Evolutionary conservation across 306 rosid species (phyloP).

Genomic region (Nissolia schottii): DNA sequence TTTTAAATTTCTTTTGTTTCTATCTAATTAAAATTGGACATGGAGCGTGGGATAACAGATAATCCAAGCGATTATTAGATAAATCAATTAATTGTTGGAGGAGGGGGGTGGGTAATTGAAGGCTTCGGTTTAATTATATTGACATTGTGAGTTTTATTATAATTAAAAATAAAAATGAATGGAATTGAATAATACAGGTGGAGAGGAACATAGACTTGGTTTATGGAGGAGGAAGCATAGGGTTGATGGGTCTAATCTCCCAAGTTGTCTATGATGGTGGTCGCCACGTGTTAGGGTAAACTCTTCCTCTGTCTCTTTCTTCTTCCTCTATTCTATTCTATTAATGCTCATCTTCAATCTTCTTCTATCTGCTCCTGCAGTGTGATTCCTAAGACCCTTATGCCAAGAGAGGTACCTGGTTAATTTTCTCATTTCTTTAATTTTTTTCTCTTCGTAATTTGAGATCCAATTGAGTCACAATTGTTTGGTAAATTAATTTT

Average conservation of each 20-base stretch:
- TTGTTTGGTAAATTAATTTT: not conserved
- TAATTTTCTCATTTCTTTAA: not conserved
- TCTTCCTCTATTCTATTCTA: not conserved
- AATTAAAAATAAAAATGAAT: not conserved
- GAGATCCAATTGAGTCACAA: no score
- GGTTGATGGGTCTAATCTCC: slow-evolving; percentile 85
- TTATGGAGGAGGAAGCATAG: slow-evolving; percentile 98
- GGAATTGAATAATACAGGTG: no score
- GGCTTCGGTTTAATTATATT: not conserved
- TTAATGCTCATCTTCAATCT: not conserved
- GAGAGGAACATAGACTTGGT: slow-evolving; percentile 92
- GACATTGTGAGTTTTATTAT: not conserved
- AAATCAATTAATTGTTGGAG: no score
- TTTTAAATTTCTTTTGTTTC: no score
- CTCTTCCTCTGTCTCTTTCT: not conserved
- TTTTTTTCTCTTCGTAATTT: not conserved
- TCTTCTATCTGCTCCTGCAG: slow-evolving; percentile 35
- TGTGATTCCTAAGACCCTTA: slow-evolving; percentile 80
- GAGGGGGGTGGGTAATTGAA: not conserved
- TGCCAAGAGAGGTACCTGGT: slow-evolving; percentile 91
- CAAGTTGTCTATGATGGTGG: slow-evolving; percentile 91
- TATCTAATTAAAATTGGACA: not conserved
- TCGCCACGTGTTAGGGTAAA: slow-evolving; percentile 95
- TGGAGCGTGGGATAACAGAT: not conserved
- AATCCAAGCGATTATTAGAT: not conserved